Evolutionary conservation across 176 grass and related monocot genomes (phyloP).

Genomic region (Carex parvula): DNA sequence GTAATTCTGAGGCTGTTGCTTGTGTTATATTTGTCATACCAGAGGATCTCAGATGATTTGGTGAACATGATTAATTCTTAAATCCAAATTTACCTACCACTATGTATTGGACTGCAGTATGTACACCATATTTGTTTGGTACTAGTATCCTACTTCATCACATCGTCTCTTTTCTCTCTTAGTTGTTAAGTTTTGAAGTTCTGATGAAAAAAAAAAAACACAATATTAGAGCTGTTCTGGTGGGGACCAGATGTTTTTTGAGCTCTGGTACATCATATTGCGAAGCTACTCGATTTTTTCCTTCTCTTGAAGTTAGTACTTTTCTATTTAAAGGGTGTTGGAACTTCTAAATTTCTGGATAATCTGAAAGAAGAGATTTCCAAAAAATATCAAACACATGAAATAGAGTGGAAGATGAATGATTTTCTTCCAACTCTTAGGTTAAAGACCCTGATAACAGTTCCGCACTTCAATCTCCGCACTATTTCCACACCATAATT

Average conservation of each 20-base stretch:
- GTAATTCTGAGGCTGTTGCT: constrained; percentile 5
- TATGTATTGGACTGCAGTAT: background rate
- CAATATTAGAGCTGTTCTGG: background rate
- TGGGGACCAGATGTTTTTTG: background rate
- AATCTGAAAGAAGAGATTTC: background rate
- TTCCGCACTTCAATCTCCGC: no score
- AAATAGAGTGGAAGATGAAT: background rate
- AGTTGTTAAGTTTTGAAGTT: background rate
- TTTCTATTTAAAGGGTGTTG: background rate
- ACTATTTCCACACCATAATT: no score
- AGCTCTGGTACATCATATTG: background rate
- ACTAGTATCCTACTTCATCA: background rate
- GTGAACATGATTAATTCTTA: background rate
- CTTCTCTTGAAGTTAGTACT: background rate
- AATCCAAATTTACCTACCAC: background rate
- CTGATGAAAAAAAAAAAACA: background rate
- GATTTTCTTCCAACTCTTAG: no score
- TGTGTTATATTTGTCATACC: background rate
- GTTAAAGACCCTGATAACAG: no score
- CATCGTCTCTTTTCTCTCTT: background rate
- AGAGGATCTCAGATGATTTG: background rate
- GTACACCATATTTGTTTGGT: background rate
- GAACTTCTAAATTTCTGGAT: background rate
- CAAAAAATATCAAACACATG: background rate
- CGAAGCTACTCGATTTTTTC: no score